phyloP scores from a whole-genome alignment of 2,329 filamentous ascomycete genomes.

The Neurospora sp. region DNA sequence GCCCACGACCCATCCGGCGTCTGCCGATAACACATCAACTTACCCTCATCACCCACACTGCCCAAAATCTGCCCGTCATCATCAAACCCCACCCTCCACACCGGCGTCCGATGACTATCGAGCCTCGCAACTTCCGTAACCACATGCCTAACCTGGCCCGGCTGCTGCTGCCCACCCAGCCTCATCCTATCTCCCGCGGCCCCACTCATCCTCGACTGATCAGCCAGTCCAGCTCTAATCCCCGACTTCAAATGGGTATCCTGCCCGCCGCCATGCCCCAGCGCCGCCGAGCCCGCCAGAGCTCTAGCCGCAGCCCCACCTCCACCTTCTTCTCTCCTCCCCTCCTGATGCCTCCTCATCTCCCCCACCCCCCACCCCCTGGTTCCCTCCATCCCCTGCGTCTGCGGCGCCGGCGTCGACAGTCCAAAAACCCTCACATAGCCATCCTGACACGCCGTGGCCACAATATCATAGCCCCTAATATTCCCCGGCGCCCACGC shows the following conservation, averaged over 20 bases:
- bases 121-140: constrained; percentile 56
- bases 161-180: constrained; percentile 24
- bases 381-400: neutral
- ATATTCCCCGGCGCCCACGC: constrained; percentile 91
- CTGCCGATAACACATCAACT: constrained; percentile 52
- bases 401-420: constrained; percentile 40
- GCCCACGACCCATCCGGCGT: constrained; percentile 47
- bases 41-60: constrained; percentile 68
- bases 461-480: constrained; percentile 80
- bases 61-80: constrained; percentile 63
- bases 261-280: neutral
- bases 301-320: neutral
- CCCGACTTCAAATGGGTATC: constrained; percentile 32
- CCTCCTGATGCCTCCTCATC: constrained; percentile 28
- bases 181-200: neutral
- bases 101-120: constrained; percentile 57
- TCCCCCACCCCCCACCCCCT: constrained; percentile 9
- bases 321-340: neutral
- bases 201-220: constrained; percentile 36
- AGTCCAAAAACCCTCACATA: constrained; percentile 81
- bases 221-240: constrained; percentile 39
- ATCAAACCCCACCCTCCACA: constrained; percentile 68
- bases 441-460: constrained; percentile 88
- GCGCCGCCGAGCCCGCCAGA: neutral
- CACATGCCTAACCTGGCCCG: constrained; percentile 57